A percentile compares a stretch with the other conserved stretches of the same genome.
Conservation (phyloP, 202 grass and related monocot species). For the Saccharum hybrid region DNA sequence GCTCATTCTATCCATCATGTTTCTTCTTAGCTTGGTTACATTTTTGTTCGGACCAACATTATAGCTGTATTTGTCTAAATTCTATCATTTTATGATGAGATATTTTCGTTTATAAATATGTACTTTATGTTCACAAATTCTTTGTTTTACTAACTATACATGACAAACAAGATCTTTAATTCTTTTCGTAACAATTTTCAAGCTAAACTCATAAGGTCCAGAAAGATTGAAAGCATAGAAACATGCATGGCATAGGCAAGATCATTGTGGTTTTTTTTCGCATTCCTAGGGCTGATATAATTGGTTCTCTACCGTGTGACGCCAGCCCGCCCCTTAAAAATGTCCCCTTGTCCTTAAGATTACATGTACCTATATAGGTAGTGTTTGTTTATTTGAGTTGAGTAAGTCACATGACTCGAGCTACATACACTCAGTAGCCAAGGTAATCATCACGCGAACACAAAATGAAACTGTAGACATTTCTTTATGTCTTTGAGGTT, state of each 20-base stretch:
- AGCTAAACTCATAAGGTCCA: neutral
- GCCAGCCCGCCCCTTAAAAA: constrained; percentile 21
- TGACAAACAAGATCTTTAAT: neutral
- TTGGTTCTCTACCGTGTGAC: constrained; percentile 14
- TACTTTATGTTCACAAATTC: constrained; percentile 1
- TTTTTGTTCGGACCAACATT: neutral
- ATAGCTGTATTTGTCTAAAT: neutral
- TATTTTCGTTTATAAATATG: neutral
- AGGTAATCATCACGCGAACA: no score
- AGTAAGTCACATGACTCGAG: neutral
- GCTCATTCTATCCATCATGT: constrained; percentile 16
- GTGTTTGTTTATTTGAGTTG: constrained; percentile 18
- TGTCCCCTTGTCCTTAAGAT: neutral
- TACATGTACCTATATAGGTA: neutral
- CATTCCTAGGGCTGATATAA: constrained; percentile 3
- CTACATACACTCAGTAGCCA: constrained; percentile 7
- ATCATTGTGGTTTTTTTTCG: neutral
- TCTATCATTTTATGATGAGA: constrained; percentile 11
- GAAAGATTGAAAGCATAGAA: constrained; percentile 21
- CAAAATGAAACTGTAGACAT: neutral
- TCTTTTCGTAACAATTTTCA: neutral
- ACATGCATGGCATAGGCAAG: neutral
- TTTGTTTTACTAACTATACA: constrained; percentile 7
- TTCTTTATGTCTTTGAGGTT: neutral
- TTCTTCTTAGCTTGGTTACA: constrained; percentile 11